Evolutionary conservation across 352 stramenopile species (phyloP), one percentile per base, ranked within the genome.

Genomic region (Phytophthora melonis): DNA sequence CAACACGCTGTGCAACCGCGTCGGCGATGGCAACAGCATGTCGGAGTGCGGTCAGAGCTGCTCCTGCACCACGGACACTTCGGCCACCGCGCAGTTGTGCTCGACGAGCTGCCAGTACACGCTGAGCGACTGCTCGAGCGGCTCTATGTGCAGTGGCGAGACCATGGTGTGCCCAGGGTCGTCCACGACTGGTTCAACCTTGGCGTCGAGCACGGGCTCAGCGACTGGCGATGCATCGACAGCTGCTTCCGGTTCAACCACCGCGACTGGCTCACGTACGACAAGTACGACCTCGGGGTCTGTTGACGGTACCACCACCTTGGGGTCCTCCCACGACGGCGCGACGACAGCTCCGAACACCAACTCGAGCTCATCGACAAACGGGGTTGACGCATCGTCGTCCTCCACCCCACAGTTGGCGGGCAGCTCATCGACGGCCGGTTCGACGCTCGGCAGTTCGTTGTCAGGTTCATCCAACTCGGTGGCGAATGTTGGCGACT

Each of bases 1-100:
- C 54, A 77, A 77, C 64, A 56, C 58, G n/a, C 58, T 77, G 18
- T 77, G 70, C 64, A 77, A 77, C 52, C 70, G 70, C 54, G 64
- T 77, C 7, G 64, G 64, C 8, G 47, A 73, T 43, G 53, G 64
- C 23, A 54, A 63, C 41, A 77, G 70, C 19, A 77, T 77, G 70
- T 73, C 70, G 0, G 70, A 77, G 34, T 77, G 70, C 58, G 70
- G 70, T 4, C 64, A 77, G 34, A 77, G 66, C 21, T 77, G 70
- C 30, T 63, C 66, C 32, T 77, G 70, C 49, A 77, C 64, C 14
- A 70, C 58, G 5, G 70, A 77, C 27, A 77, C 70, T 1, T 58
- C 70, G 5, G 10, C 45, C 3, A 58, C 43, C 18, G 65, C 65
- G 18, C 52, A 74, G 19, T 13, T 77, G 8, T 74, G 70, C 58